Conservation (phyloP, 1,284 basidiomycete species). For the Marasmius oreades region DNA sequence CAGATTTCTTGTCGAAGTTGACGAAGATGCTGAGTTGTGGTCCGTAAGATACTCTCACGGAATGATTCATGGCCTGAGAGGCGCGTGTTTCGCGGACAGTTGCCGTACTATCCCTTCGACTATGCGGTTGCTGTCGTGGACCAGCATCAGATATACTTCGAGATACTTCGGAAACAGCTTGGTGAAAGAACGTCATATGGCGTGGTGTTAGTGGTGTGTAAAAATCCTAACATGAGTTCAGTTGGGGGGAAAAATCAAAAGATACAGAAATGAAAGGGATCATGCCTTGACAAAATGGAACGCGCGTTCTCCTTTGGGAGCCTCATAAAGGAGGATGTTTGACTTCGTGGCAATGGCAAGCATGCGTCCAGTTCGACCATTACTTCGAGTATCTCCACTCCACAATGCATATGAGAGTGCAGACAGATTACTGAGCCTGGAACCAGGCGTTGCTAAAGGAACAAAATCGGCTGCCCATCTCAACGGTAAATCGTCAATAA, state of each 20-base stretch:
- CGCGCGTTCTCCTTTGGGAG: conserved; percentile 75
- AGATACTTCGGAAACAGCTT: conserved; percentile 52
- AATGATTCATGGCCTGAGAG: conserved; percentile 19
- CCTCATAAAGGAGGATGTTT: conserved; percentile 72
- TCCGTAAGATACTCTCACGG: conserved; percentile 44
- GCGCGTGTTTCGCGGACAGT: conserved; percentile 21
- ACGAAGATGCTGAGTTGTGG: conserved; percentile 73
- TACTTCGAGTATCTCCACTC: conserved; percentile 45
- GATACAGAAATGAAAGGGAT: background rate
- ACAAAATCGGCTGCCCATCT: conserved; percentile 82
- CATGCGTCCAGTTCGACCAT: conserved; percentile 52
- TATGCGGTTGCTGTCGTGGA: conserved; percentile 25
- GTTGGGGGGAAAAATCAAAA: conserved; percentile 1
- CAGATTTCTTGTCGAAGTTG: conserved; percentile 79
- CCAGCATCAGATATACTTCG: conserved; percentile 42
- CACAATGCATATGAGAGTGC: conserved; percentile 67
- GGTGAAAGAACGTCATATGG: conserved; percentile 64
- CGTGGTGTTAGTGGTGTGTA: conserved; percentile 70
- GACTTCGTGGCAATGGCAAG: conserved; percentile 74
- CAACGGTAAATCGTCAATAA: conserved; percentile 71
- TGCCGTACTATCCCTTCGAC: conserved; percentile 32
- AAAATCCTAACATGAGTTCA: conserved; percentile 55
- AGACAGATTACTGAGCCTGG: conserved; percentile 55
- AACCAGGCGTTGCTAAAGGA: conserved; percentile 61
- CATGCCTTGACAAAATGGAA: conserved; percentile 75